Evolutionary conservation across 208 protist species (phyloP).

Genomic region (Leishmania martiniquensis): DNA sequence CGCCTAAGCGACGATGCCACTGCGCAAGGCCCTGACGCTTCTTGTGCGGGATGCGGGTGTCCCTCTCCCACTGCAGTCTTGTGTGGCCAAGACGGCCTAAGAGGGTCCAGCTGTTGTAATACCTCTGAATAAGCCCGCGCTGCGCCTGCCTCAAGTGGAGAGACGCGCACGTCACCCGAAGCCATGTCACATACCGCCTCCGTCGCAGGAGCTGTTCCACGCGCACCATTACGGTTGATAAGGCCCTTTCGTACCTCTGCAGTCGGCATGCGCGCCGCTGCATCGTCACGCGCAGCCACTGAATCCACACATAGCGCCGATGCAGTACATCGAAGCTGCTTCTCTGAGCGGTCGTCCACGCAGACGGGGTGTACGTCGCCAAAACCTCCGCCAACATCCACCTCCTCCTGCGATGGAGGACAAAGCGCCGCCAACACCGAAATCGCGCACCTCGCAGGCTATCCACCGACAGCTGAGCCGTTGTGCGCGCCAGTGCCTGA

Average conservation of each 20-base stretch:
- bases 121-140: background rate
- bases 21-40: conserved; percentile 1
- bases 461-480: background rate
- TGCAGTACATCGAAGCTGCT: conserved; percentile 5
- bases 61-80: background rate
- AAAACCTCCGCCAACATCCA: background rate
- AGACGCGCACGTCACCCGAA: conserved; percentile 11
- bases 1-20: conserved; percentile 2
- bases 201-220: background rate
- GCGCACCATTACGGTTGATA: background rate
- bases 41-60: background rate
- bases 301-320: conserved; percentile 24
- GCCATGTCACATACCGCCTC: conserved; percentile 15
- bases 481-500: background rate
- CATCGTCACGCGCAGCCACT: conserved; percentile 35
- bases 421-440: background rate
- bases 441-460: background rate
- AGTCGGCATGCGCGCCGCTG: conserved; percentile 23
- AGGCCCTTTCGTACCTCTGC: conserved; percentile 2
- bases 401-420: background rate
- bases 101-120: conserved; percentile 4
- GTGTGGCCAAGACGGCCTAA: background rate
- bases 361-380: background rate
- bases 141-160: conserved; percentile 8
- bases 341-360: conserved; percentile 5